Evolutionary conservation across 2,329 filamentous ascomycete species (phyloP), one percentile per base, ranked within the genome.

Genomic region (Trichoderma koningii): DNA sequence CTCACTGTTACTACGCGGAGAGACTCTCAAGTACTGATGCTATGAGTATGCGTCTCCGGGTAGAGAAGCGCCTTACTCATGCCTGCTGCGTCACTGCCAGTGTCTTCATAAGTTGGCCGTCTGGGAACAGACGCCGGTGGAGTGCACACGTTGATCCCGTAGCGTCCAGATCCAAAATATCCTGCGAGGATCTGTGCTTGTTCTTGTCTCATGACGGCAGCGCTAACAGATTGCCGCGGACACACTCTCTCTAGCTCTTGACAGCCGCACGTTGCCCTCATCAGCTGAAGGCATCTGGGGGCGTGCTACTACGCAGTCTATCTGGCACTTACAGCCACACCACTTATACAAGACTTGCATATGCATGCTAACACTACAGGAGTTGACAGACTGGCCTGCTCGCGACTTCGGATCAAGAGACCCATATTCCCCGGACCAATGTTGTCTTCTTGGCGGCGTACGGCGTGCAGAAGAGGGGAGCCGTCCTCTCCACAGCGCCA

Each of bases 161-260:
- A 62, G 48, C 38, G 48, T 50, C 38, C 38, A 62, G 57, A 62
- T 62, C 38, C 57, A 52, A 52, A 52, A 44, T 38, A 28, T 45
- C 52, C 38, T 48, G 48, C 48, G 57, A 48, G 38, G 57, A 34
- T 62, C 38, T 47, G 48, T 51, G 47, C 47, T 42, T 61, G 47
- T 42, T 60, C 56, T 23, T 62, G 26, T 52, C 30, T 28, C n/a
- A 48, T 30, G 23, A 52, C 6, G 42, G 55, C 57, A 30, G 26
- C 48, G 48, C 47, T 62, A 52, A 7, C 23, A 12, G 23, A n/a
- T 45, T 60, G 21, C 28, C 30, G 45, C 45, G 56, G 30, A 19
- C 42, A 51, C 56, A 23, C 57, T 41, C 38, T 38, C 48, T 47
- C 50, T 21, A 9, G 19, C 50, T 30, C 38, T 21, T 47, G 55